A percentile compares a stretch with the other conserved stretches of the same genome.
Conservation (phyloP, 2,329 filamentous ascomycete genomes). For the Paracoccidioides brasiliensis region DNA sequence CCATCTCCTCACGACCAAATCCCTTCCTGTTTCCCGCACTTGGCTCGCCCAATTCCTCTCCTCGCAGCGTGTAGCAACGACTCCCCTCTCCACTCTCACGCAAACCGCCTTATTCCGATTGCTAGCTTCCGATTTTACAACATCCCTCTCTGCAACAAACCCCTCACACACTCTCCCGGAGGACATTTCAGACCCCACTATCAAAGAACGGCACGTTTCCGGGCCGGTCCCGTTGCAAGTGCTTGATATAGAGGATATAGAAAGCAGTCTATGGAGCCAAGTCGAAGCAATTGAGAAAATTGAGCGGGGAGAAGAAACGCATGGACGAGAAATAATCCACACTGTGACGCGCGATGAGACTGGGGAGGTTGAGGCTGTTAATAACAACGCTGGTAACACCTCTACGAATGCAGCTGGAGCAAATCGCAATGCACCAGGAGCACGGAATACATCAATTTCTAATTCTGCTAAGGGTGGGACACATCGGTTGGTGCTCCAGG, state of each 20-base stretch:
- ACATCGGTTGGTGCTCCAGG: slow-evolving; percentile 73
- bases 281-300: slow-evolving; percentile 55
- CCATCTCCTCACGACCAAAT: slow-evolving; percentile 45
- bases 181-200: slow-evolving; percentile 40
- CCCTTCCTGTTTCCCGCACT: slow-evolving; percentile 40
- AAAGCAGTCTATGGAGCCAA: slow-evolving; percentile 70
- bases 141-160: slow-evolving; percentile 32
- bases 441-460: slow-evolving; percentile 4
- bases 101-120: slow-evolving; percentile 73
- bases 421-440: slow-evolving; percentile 4
- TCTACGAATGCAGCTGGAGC: slow-evolving; percentile 8
- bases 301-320: slow-evolving; percentile 38
- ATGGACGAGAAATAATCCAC: slow-evolving; percentile 69
- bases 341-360: slow-evolving; percentile 45
- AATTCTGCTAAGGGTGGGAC: slow-evolving; percentile 37
- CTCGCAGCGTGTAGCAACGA: slow-evolving; percentile 38
- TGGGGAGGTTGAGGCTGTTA: slow-evolving; percentile 11
- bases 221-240: slow-evolving; percentile 65
- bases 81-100: slow-evolving; percentile 55
- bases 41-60: slow-evolving; percentile 55
- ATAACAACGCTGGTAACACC: neutral
- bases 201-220: slow-evolving; percentile 44
- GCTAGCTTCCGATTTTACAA: slow-evolving; percentile 62
- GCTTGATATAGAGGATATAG: slow-evolving; percentile 73
- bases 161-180: slow-evolving; percentile 40